Percentiles rank a stretch among this genome's conserved stretches.
Conservation (phyloP, 1,284 basidiomycete genomes). For the Cryptococcus sp. region DNA sequence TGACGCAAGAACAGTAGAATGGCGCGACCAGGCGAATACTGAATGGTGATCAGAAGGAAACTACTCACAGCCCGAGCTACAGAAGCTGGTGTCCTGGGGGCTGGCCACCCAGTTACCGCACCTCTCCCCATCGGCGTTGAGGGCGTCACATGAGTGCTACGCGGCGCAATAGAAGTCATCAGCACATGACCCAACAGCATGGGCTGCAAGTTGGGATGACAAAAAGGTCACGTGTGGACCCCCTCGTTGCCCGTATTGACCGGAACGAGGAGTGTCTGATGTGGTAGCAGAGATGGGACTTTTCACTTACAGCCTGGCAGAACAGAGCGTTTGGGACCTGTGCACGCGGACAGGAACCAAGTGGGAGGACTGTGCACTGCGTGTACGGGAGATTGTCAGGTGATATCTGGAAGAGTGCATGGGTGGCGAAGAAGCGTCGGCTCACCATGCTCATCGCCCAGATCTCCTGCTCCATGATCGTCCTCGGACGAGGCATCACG, state of each 20-base stretch:
- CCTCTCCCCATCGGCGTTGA: conserved; percentile 24
- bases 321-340: conserved; percentile 14
- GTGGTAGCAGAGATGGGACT: not conserved
- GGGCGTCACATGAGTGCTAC: conserved; percentile 22
- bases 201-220: not conserved
- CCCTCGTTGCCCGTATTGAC: no score
- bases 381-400: not conserved
- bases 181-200: not conserved
- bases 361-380: conserved; percentile 17
- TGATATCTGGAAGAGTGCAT: not conserved
- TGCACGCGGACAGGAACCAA: conserved; percentile 12
- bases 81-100: conserved; percentile 16
- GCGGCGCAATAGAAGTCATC: not conserved
- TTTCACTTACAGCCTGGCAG: conserved; percentile 20
- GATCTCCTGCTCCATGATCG: conserved; percentile 3
- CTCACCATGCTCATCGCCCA: not conserved
- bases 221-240: no score
- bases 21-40: not conserved
- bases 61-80: conserved; percentile 27
- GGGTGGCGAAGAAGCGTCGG: not conserved
- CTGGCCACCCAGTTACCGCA: conserved; percentile 19
- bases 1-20: not conserved
- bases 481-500: conserved; percentile 5
- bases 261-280: not conserved
- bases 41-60: not conserved